phyloP scores from a whole-genome alignment of 805 yeast species.

The Candida tallmaniae region DNA sequence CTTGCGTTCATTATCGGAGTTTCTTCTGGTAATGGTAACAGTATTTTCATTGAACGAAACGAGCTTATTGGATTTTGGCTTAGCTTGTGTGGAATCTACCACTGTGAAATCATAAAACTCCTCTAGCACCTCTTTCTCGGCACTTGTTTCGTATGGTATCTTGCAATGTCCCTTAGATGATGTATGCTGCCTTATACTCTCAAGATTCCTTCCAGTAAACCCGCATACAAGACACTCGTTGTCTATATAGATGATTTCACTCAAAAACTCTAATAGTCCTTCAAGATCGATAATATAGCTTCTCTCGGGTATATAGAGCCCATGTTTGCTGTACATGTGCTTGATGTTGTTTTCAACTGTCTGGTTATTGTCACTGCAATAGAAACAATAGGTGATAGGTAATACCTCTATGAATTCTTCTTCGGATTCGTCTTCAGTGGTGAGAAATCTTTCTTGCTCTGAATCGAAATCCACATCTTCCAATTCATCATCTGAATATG shows the following conservation, averaged over 20 bases:
- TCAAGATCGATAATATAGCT: conserved; percentile 31
- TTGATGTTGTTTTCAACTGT: conserved; percentile 51
- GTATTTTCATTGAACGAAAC: conserved; percentile 7
- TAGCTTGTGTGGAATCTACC: conserved; percentile 1
- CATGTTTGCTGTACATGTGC: conserved; percentile 44
- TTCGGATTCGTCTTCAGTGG: conserved; percentile 11
- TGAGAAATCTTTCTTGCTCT: conserved; percentile 26
- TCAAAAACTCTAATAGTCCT: conserved; percentile 35
- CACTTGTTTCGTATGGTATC: conserved; percentile 41
- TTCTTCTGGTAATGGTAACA: conserved; percentile 10
- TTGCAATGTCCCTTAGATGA: conserved; percentile 41
- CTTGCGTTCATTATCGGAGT: conserved; percentile 20
- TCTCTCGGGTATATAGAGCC: conserved; percentile 43
- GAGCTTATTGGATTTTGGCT: conserved; percentile 7
- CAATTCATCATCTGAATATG: conserved; percentile 24
- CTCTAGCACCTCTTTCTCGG: conserved; percentile 30
- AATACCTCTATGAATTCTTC: conserved; percentile 20
- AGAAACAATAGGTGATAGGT: conserved; percentile 51
- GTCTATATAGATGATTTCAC: conserved; percentile 35
- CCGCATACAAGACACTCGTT: conserved; percentile 44
- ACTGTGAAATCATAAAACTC: conserved; percentile 30
- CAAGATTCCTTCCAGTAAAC: conserved; percentile 36
- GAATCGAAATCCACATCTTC: conserved; percentile 10
- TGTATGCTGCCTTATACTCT: conserved; percentile 42
- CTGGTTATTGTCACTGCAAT: conserved; percentile 49